phyloP scores from a whole-genome alignment of 768 basidiomycete species.

The Tylopilus rubrobrunneus region DNA sequence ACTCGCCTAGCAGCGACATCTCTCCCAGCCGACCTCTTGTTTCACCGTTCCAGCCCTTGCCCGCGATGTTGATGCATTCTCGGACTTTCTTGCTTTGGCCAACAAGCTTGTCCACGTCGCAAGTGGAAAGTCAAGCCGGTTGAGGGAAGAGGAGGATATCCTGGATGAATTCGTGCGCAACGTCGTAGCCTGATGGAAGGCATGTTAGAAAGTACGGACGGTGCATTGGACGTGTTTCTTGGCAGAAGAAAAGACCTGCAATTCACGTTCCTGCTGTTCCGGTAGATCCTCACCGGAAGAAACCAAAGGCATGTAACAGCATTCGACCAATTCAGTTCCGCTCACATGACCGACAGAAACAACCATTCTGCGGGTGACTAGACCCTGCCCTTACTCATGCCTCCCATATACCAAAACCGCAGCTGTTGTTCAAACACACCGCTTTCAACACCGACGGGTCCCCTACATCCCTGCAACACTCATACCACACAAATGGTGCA shows the following conservation, averaged over 20 bases:
- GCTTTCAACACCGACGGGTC: slow-evolving; percentile 53
- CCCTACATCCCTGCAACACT: slow-evolving; percentile 57
- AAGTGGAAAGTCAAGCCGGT: slow-evolving; percentile 34
- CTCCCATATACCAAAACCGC: slow-evolving; percentile 75
- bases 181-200: slow-evolving; percentile 81
- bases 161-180: slow-evolving; percentile 75
- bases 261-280: slow-evolving; percentile 50
- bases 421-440: slow-evolving; percentile 61
- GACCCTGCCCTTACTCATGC: slow-evolving; percentile 72
- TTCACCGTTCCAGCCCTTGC: slow-evolving; percentile 81
- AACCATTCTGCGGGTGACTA: slow-evolving; percentile 39
- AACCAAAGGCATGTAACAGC: slow-evolving; percentile 30
- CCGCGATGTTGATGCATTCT: slow-evolving; percentile 64
- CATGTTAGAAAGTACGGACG: slow-evolving; percentile 82
- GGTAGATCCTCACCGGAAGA: slow-evolving; percentile 13
- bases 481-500: slow-evolving; percentile 76
- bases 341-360: slow-evolving; percentile 30
- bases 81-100: slow-evolving; percentile 61
- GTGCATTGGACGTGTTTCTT: slow-evolving; percentile 71
- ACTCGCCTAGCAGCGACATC: slow-evolving; percentile 54
- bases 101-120: slow-evolving; percentile 59
- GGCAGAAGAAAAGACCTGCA: slow-evolving; percentile 65
- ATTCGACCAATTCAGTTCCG: not conserved
- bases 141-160: slow-evolving; percentile 74
- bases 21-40: slow-evolving; percentile 77